These are phyloP conservation scores for Rauvolfia tetraphylla DNA, from an alignment of 257 asterid genomes.

Conservation along the genomic window DNA sequence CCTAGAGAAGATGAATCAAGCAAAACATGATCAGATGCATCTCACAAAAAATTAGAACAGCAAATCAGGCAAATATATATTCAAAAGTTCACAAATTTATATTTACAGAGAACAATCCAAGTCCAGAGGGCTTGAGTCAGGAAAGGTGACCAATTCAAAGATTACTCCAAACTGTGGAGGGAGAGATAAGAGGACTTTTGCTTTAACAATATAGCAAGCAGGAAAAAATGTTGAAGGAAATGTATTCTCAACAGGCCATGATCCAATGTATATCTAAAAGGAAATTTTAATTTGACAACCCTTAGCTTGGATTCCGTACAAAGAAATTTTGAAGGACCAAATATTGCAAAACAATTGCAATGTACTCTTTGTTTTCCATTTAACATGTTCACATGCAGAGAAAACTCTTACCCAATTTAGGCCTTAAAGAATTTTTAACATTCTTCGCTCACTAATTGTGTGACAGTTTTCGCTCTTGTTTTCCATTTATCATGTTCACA, in stretches of 20 bases:
- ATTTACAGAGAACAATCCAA: neutral
- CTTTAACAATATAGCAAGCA: neutral
- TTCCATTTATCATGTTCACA: no score
- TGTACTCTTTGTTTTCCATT: no score
- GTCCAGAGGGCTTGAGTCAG: neutral
- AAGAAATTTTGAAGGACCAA: no score
- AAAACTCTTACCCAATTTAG: no score
- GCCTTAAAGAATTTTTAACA: no score
- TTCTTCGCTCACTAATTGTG: no score
- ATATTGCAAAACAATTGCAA: no score
- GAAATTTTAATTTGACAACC: no score
- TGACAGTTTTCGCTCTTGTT: no score
- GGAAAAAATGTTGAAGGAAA: neutral
- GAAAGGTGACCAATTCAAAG: neutral
- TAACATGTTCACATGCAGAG: no score
- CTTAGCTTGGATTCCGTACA: no score
- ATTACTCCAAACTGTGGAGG: neutral
- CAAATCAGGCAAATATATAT: neutral
- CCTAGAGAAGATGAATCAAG: conserved; percentile 40
- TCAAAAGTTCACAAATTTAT: neutral
- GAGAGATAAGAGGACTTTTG: neutral
- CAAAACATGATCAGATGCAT: neutral
- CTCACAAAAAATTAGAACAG: neutral
- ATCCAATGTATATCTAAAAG: no score
- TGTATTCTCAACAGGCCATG: neutral